Evolutionary conservation across 1,284 basidiomycete genomes (phyloP).

Genomic region (Mycosarcoma mackinlayi): DNA sequence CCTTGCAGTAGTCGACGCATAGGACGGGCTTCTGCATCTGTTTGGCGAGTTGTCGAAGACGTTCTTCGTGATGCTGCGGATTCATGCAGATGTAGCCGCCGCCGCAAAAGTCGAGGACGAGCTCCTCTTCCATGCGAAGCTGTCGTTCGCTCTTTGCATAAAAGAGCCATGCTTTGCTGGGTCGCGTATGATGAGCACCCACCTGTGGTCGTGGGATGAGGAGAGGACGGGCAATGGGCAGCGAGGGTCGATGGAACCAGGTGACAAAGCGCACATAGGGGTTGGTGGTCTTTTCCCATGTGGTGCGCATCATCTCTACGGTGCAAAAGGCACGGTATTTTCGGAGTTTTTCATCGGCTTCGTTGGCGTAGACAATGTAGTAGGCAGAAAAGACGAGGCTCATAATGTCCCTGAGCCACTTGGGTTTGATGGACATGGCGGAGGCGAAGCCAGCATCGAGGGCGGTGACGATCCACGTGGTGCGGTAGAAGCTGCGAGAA

Average conservation of each 20-base stretch:
- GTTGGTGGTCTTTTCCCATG: constrained; percentile 96
- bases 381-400: constrained; percentile 80
- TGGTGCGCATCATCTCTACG: constrained; percentile 91
- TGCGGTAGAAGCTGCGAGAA: constrained; percentile 90
- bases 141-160: constrained; percentile 79
- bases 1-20: constrained; percentile 93
- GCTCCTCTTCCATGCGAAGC: constrained; percentile 70
- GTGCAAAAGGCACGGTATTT: constrained; percentile 91
- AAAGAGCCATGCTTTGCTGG: constrained; percentile 85
- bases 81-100: constrained; percentile 94
- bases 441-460: constrained; percentile 97
- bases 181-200: constrained; percentile 72
- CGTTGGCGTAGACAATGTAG: constrained; percentile 91
- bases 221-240: constrained; percentile 80
- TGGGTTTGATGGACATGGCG: constrained; percentile 90
- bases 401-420: constrained; percentile 85
- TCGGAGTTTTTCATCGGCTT: constrained; percentile 87
- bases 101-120: constrained; percentile 81
- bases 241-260: constrained; percentile 72
- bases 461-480: constrained; percentile 88
- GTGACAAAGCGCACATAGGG: constrained; percentile 83
- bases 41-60: constrained; percentile 86
- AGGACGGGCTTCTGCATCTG: constrained; percentile 83
- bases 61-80: constrained; percentile 88
- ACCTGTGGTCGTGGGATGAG: constrained; percentile 79